Base-by-base conservation (phyloP, 2,329 filamentous ascomycete species). In the Cordyceps tenuipes region DNA sequence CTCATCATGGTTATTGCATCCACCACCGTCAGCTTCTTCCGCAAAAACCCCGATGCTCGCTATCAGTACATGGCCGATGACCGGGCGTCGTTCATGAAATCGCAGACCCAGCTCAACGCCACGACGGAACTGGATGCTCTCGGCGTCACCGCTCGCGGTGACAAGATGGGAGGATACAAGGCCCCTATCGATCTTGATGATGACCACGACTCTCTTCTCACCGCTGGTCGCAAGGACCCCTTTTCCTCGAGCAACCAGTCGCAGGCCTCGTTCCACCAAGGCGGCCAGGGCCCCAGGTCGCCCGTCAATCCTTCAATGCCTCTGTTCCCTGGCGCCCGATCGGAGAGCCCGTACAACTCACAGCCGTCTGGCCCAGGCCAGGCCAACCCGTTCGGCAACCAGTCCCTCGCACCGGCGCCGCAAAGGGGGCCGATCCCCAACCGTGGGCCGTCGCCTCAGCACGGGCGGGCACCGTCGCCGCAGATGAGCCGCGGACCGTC, bases 1-100 rank as follows among this genome's bases (percentile, higher is more conserved):
- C 80, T 97, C 63, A 79, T 97, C 68, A 86, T 96, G 76, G 85
- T 97, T 55, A 77, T 81, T 62, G 70, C 78, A 79, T 75, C 90
- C 21, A 77, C 76, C 23, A 69, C 71, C 9, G 67, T 93, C 64
- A 89, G 90, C 52, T 85, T 97, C 69, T 84, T 91, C 71, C 90
- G 90, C 63, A 95, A 95, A 82, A 95, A 97, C 76, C 93, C 93
- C 23, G 93, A 97, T 71, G 91, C 89, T 48, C 87, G 92, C 63
- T 97, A 97, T 76, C 91, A 96, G 74, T 91, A 91, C 68, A 97
- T 97, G 92, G 88, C 89, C 60, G 93, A 97, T 69, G 93, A 97
- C 74, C 88, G 93, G 67, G 91, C 91, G 56, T 97, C 92, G 10
- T 97, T 97, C 76, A 96, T 97, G 86, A 97, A 97, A 79, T 96